phyloP scores from a whole-genome alignment of 768 basidiomycete genomes.

The Rubroboletus satanas region DNA sequence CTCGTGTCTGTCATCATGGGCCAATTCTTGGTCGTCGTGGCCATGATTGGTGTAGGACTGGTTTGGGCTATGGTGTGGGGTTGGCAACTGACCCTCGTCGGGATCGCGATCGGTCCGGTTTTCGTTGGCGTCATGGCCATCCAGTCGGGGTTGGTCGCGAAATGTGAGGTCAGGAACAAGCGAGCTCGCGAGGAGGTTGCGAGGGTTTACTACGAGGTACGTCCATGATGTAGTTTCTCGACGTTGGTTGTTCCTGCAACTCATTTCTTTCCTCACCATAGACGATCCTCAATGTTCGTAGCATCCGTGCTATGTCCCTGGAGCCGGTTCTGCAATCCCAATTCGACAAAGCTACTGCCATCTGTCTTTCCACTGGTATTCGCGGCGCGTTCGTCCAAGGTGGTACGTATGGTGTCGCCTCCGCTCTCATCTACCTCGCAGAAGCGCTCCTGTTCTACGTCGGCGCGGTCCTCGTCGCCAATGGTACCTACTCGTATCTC shows the following conservation, averaged over 20 bases:
- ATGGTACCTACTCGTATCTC: conserved; percentile 79
- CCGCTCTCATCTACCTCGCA: conserved; percentile 80
- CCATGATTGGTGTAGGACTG: conserved; percentile 83
- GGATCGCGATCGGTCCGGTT: conserved; percentile 80
- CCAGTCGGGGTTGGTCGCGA: conserved; percentile 68
- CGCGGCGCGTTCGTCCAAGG: conserved; percentile 87
- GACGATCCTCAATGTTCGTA: conserved; percentile 79
- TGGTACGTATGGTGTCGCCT: conserved; percentile 75
- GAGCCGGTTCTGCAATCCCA: conserved; percentile 62
- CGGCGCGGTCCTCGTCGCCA: conserved; percentile 78
- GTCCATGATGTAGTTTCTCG: conserved; percentile 20
- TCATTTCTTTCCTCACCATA: conserved; percentile 25
- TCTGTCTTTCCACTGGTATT: conserved; percentile 64
- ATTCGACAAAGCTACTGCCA: conserved; percentile 61
- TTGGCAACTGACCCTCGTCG: conserved; percentile 92
- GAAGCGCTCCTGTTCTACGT: conserved; percentile 92
- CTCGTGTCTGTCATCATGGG: conserved; percentile 71
- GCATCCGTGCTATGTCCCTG: conserved; percentile 85
- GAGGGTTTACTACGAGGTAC: conserved; percentile 78
- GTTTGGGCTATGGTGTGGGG: conserved; percentile 34
- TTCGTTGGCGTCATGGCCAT: conserved; percentile 72
- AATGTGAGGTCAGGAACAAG: conserved; percentile 50
- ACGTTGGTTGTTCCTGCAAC: not conserved
- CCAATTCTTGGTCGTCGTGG: conserved; percentile 65
- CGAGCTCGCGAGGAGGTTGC: conserved; percentile 62